Conservation (phyloP, 2,329 filamentous ascomycete species). For the Colletotrichum neosansevieriae region DNA sequence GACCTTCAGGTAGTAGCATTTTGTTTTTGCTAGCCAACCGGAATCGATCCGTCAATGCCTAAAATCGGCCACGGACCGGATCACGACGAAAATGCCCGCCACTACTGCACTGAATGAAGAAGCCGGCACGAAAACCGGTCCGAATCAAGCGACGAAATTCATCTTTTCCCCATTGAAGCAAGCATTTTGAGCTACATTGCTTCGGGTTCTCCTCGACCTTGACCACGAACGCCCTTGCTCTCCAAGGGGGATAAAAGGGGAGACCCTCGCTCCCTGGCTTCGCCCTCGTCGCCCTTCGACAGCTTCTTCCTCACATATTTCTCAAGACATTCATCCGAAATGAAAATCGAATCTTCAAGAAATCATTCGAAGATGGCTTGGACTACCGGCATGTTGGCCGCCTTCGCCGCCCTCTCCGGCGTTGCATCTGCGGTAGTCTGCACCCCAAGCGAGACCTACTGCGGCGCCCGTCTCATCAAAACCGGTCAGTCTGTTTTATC, state of each 20-base stretch:
- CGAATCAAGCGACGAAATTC: no score
- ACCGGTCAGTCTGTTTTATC: not conserved
- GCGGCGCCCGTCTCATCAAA: slow-evolving; percentile 32
- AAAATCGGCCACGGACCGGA: no score
- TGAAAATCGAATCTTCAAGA: not conserved
- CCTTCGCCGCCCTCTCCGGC: not conserved
- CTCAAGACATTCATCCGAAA: not conserved
- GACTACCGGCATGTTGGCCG: not conserved
- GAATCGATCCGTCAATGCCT: no score
- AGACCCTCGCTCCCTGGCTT: slow-evolving; percentile 10
- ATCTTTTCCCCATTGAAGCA: no score
- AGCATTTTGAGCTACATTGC: no score
- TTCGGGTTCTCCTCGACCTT: no score
- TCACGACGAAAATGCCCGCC: no score
- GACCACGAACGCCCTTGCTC: not conserved
- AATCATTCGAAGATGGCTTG: slow-evolving; percentile 5
- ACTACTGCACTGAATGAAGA: no score
- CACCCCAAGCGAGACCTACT: slow-evolving; percentile 27
- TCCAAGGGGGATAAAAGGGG: not conserved
- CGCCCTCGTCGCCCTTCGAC: not conserved
- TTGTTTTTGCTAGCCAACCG: no score
- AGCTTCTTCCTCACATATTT: not conserved
- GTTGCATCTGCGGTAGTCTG: slow-evolving; percentile 10
- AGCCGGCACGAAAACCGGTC: no score
- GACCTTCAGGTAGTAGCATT: no score